Conservation (phyloP, 2,329 filamentous ascomycete genomes). For the Chaetothyriales sp. region DNA sequence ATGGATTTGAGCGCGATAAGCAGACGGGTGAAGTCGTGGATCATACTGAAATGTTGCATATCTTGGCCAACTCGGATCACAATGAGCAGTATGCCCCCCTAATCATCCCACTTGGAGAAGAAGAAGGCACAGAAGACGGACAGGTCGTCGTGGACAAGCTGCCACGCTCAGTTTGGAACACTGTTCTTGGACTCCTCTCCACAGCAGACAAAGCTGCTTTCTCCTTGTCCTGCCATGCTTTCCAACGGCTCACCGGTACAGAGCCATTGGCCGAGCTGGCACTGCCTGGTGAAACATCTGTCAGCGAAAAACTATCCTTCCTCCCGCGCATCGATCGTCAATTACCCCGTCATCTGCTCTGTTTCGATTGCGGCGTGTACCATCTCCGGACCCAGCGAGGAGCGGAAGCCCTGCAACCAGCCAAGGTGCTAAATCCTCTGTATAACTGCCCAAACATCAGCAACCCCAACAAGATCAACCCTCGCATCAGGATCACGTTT, state of each 20-base stretch:
- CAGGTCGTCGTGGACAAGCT: slow-evolving; percentile 29
- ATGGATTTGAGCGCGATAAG: slow-evolving; percentile 9
- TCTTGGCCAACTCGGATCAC: slow-evolving; percentile 10
- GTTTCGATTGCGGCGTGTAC: slow-evolving; percentile 42
- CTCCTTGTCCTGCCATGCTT: slow-evolving; percentile 33
- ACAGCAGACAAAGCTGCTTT: slow-evolving; percentile 36
- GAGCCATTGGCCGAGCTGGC: slow-evolving; percentile 22
- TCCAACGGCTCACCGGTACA: slow-evolving; percentile 30
- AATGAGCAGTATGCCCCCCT: slow-evolving; percentile 5
- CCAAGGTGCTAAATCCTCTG: slow-evolving; percentile 40
- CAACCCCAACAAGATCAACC: slow-evolving; percentile 32
- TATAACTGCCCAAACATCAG: slow-evolving; percentile 40
- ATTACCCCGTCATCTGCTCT: slow-evolving; percentile 43
- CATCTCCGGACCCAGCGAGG: slow-evolving; percentile 40
- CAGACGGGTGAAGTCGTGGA: slow-evolving; percentile 17
- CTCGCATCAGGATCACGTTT: slow-evolving; percentile 39
- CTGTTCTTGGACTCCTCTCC: slow-evolving; percentile 28
- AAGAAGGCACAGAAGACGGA: slow-evolving; percentile 20
- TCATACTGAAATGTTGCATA: slow-evolving; percentile 17
- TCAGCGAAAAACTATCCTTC: slow-evolving; percentile 34
- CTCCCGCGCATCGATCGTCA: slow-evolving; percentile 36
- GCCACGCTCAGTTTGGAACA: slow-evolving; percentile 31
- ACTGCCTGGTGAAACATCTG: slow-evolving; percentile 30
- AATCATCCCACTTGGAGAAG: slow-evolving; percentile 10
- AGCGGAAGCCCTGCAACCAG: slow-evolving; percentile 38